phyloP scores from a whole-genome alignment of 2,329 filamentous ascomycete genomes.

The Aulographum hederae region DNA sequence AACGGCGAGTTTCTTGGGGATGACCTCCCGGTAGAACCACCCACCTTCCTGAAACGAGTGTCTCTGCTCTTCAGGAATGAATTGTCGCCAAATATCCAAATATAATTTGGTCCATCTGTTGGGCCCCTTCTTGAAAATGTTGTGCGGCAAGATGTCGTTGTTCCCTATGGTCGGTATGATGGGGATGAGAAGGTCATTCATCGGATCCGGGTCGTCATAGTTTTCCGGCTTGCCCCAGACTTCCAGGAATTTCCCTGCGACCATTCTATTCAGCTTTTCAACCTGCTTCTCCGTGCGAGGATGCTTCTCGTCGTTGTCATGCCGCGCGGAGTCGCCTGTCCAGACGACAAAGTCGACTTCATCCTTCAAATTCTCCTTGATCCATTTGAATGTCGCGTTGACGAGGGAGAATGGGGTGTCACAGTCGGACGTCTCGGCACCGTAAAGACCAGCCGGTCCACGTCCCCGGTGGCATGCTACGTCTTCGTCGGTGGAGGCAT shows the following conservation, averaged over 20 bases:
- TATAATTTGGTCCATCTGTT: slow-evolving; percentile 74
- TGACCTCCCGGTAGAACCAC: slow-evolving; percentile 88
- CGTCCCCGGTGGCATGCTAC: slow-evolving; percentile 62
- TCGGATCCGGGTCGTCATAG: slow-evolving; percentile 26
- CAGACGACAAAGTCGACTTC: slow-evolving; percentile 78
- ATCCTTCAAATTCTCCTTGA: slow-evolving; percentile 57
- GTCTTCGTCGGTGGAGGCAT: slow-evolving; percentile 50
- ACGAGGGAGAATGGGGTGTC: slow-evolving; percentile 67
- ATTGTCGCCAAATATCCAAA: slow-evolving; percentile 59
- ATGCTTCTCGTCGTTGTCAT: slow-evolving; percentile 69
- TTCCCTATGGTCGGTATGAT: slow-evolving; percentile 87
- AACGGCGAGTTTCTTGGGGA: slow-evolving; percentile 68
- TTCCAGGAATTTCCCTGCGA: slow-evolving; percentile 60
- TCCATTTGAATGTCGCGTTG: slow-evolving; percentile 82
- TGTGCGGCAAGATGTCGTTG: slow-evolving; percentile 94
- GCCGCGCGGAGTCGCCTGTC: slow-evolving; percentile 80
- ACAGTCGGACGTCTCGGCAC: slow-evolving; percentile 74
- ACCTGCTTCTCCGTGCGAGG: slow-evolving; percentile 64
- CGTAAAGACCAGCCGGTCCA: slow-evolving; percentile 64
- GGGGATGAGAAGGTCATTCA: slow-evolving; percentile 49
- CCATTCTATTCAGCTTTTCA: slow-evolving; percentile 53
- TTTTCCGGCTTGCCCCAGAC: slow-evolving; percentile 44
- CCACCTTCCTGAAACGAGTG: slow-evolving; percentile 85
- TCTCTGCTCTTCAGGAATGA: slow-evolving; percentile 82
- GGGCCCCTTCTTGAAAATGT: slow-evolving; percentile 72